These are phyloP conservation scores for Bacidia gigantensis DNA, from an alignment of 495 filamentous ascomycete genomes.

Conservation along the genomic window DNA sequence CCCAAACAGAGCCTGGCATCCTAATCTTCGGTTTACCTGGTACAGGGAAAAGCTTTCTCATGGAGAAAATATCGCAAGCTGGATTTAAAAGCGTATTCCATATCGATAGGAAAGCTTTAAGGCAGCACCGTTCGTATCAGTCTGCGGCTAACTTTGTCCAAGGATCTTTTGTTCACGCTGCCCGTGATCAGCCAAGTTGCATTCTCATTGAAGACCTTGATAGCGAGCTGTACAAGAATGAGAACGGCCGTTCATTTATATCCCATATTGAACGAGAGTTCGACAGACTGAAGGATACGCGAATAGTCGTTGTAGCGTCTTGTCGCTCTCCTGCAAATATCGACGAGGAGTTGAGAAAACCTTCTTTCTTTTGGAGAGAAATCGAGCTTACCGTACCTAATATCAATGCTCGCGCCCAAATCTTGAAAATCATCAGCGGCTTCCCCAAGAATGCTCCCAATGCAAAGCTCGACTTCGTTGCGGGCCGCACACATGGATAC, in stretches of 20 bases:
- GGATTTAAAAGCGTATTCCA: constrained; percentile 55
- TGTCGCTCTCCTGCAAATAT: constrained; percentile 60
- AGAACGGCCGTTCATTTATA: not conserved
- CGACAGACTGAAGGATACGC: constrained; percentile 28
- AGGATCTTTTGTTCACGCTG: constrained; percentile 58
- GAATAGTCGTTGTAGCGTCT: constrained; percentile 59
- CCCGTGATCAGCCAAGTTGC: constrained; percentile 58
- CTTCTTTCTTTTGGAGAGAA: constrained; percentile 51
- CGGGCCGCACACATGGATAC: constrained; percentile 51
- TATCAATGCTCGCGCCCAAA: constrained; percentile 53
- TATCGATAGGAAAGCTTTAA: constrained; percentile 34
- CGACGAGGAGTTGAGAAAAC: constrained; percentile 55
- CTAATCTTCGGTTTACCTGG: constrained; percentile 73
- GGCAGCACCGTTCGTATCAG: not conserved
- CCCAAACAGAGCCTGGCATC: constrained; percentile 28
- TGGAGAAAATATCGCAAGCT: constrained; percentile 50
- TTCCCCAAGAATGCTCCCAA: constrained; percentile 5
- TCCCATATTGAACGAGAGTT: constrained; percentile 29
- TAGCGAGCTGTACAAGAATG: constrained; percentile 6
- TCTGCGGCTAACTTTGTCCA: constrained; percentile 39
- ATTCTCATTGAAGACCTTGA: constrained; percentile 77
- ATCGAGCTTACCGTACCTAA: constrained; percentile 76
- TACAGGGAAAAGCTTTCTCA: constrained; percentile 64
- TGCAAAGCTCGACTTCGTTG: constrained; percentile 33
- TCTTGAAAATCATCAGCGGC: constrained; percentile 40